Conservation (phyloP, 2,329 filamentous ascomycete genomes). For the Aspergillus neoniger region DNA sequence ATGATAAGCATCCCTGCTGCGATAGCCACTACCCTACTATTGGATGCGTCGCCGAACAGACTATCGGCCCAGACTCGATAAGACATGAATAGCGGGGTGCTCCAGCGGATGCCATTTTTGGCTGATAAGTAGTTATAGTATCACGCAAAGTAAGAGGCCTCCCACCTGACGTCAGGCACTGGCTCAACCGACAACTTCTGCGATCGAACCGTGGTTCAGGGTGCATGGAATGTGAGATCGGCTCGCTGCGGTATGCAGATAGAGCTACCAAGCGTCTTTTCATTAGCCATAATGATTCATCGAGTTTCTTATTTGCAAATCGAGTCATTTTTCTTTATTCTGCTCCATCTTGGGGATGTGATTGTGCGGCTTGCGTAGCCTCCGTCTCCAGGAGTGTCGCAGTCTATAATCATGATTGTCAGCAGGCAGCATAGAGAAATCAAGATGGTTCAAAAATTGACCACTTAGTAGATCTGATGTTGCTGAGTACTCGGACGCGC, state of each 20-base stretch:
- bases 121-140: not conserved
- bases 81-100: not conserved
- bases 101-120: not conserved
- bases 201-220: not conserved
- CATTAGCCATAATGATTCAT: no score
- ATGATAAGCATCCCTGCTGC: conserved; percentile 3
- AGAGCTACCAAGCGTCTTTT: no score
- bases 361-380: no score
- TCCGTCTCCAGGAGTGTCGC: no score
- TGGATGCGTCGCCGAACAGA: conserved; percentile 2
- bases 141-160: not conserved
- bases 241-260: no score
- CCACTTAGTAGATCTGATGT: not conserved
- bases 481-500: not conserved
- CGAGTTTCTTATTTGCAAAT: no score
- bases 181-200: not conserved
- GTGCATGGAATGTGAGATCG: not conserved
- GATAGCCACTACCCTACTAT: not conserved
- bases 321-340: no score
- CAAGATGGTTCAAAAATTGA: no score
- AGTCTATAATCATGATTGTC: no score
- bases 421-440: no score
- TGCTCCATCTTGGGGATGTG: no score
- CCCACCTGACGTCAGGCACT: not conserved
- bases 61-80: not conserved